Conservation (phyloP, 495 filamentous ascomycete genomes). For the Choiromyces venosus region DNA sequence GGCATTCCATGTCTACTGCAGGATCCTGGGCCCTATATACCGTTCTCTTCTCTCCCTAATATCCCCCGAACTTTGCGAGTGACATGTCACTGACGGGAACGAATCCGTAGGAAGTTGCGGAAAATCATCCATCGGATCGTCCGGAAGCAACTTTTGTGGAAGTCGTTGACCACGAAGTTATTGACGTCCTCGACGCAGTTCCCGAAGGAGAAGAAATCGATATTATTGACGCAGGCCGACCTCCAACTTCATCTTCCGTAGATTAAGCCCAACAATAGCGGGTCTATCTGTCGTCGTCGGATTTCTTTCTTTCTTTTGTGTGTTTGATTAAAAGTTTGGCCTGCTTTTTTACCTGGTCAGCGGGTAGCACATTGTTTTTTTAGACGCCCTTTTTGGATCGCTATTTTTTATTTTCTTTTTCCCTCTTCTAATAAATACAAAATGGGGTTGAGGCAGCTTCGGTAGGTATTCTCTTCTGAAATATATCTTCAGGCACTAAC, state of each 20-base stretch:
- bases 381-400: constrained; percentile 9
- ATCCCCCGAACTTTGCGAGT: not conserved
- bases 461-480: constrained; percentile 14
- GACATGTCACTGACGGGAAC: constrained; percentile 17
- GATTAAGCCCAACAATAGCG: constrained; percentile 8
- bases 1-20: not conserved
- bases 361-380: constrained; percentile 10
- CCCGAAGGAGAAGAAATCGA: constrained; percentile 33
- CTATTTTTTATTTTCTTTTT: constrained; percentile 12
- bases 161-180: constrained; percentile 20
- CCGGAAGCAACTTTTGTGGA: constrained; percentile 3
- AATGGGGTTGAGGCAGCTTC: constrained; percentile 18
- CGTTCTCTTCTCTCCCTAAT: not conserved
- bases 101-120: constrained; percentile 28
- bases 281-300: not conserved
- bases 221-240: constrained; percentile 28
- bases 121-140: constrained; percentile 32
- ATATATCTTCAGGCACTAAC: not conserved
- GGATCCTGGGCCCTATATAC: not conserved
- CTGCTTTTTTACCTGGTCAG: not conserved
- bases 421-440: not conserved
- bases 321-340: not conserved
- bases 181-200: constrained; percentile 29
- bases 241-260: constrained; percentile 9
- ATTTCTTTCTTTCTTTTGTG: not conserved